Base-by-base conservation (phyloP, 305 asterid genomes). In the Euphrasia arctica region DNA sequence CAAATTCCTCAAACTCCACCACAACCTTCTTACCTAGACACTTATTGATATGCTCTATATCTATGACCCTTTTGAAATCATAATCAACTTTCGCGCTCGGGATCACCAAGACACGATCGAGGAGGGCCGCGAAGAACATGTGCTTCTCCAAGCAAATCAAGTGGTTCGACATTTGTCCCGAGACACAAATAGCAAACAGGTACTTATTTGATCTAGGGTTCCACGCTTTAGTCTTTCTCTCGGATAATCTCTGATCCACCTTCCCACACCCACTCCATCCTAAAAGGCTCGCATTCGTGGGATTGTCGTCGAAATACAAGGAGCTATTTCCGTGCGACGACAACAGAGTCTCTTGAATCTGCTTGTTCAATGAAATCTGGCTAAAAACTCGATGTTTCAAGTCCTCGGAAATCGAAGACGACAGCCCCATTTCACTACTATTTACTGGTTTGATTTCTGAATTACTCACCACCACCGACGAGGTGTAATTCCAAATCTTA, bases 161-260 rank as follows among this genome's bases (percentile, higher is more conserved):
- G 78, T 86, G 99, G 72, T 94, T 94, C 3, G 99, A 94, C 97
- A 94, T 90, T 77, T 94, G 99, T 2, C 99, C 97, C 3, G 96
- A 94, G 14, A 80, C 86, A 65, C 99, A 94, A 63, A 94, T 74
- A 0, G 96, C 95, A 67, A 94, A 79, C 83, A 94, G 79, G 66
- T 82, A 90, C 88, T 88, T 94, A 71, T 80, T 64, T 2, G 91
- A 58, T 69, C 69, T 83, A 11, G 97, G 99, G 58, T 86, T 88
- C 99, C 97, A 94, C 47, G 85, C 95, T 15, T 83, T 74, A 12
- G 89, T 90, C 68, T 60, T 82, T 87, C 92, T 88, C 64, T 79
- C 82, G 0, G 83, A 70, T 5, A 83, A 58, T 75, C 72, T 81
- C 77, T 71, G 92, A 71, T 88, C 95, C 71, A 83, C 92, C 82